Evolutionary conservation across 106 monocot species (phyloP).

Genomic region (Iris macrosiphon): DNA sequence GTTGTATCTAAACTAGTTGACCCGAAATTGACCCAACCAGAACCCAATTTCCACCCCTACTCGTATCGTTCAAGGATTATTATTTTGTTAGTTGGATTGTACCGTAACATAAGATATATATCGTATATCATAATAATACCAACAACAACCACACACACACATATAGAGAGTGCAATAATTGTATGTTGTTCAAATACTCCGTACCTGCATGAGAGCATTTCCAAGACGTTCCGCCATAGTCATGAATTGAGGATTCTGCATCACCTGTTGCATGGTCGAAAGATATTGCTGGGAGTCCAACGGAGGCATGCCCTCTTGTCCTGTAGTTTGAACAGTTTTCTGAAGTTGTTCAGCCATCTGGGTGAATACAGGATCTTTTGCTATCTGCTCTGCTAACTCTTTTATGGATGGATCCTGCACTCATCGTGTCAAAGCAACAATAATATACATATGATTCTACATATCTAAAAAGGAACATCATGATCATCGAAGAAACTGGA

Average conservation of each 20-base stretch:
- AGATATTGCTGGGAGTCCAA: constrained; percentile 59
- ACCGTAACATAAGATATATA: too few relatives aligned
- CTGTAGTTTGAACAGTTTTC: constrained; percentile 43
- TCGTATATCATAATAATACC: too few relatives aligned
- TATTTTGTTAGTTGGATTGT: too few relatives aligned
- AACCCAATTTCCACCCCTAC: too few relatives aligned
- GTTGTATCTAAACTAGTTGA: too few relatives aligned
- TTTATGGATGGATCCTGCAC: constrained; percentile 67
- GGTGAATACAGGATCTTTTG: constrained; percentile 57
- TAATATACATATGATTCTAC: neutral
- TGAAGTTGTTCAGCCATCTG: constrained; percentile 76
- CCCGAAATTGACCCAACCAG: too few relatives aligned
- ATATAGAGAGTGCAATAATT: neutral
- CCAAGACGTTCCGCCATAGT: constrained; percentile 73
- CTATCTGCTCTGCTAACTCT: constrained; percentile 65
- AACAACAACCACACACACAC: too few relatives aligned
- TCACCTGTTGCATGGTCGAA: constrained; percentile 69
- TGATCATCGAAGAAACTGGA: neutral
- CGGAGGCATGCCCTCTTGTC: constrained; percentile 37
- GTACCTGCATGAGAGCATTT: constrained; percentile 69
- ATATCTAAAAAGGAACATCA: neutral
- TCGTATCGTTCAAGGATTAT: too few relatives aligned
- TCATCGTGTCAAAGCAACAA: neutral
- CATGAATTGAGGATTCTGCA: constrained; percentile 79
- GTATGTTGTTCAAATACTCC: neutral